Conservation (phyloP, 2,329 filamentous ascomycete genomes). For the Sarocladium strictum region DNA sequence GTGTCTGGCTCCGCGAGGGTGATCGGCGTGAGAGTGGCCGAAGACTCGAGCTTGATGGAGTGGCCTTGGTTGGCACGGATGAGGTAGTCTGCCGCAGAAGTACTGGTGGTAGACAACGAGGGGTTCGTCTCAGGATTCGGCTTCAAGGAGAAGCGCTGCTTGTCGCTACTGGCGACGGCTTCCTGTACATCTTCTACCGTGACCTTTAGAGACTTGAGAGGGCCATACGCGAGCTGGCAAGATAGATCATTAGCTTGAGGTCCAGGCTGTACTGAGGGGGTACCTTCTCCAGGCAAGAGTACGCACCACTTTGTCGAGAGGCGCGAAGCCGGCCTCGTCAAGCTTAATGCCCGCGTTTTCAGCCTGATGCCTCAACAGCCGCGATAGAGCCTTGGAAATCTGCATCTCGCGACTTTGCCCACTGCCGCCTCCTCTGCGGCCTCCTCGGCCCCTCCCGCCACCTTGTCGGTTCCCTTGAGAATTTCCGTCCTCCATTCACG, state of each 20-base stretch:
- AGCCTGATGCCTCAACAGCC: slow-evolving; percentile 51
- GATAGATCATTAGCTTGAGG: not conserved
- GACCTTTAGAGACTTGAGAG: slow-evolving; percentile 63
- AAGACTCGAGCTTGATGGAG: slow-evolving; percentile 69
- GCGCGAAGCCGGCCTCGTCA: slow-evolving; percentile 54
- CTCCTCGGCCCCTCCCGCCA: slow-evolving; percentile 21
- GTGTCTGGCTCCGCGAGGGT: slow-evolving; percentile 50
- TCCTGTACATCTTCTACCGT: slow-evolving; percentile 67
- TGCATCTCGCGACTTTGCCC: slow-evolving; percentile 36
- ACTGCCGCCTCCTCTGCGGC: slow-evolving; percentile 23
- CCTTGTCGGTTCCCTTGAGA: slow-evolving; percentile 17
- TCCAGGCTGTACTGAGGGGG: too few relatives aligned
- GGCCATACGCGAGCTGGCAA: slow-evolving; percentile 44
- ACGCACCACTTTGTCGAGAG: slow-evolving; percentile 52
- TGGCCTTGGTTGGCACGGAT: slow-evolving; percentile 97
- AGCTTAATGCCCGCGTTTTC: slow-evolving; percentile 49
- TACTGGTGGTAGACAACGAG: slow-evolving; percentile 20
- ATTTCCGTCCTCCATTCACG: slow-evolving; percentile 17
- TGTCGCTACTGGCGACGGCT: slow-evolving; percentile 71
- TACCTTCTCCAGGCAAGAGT: slow-evolving; percentile 7
- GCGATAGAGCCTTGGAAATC: slow-evolving; percentile 49
- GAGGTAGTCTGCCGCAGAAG: slow-evolving; percentile 62
- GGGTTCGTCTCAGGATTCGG: slow-evolving; percentile 33
- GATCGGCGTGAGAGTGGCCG: slow-evolving; percentile 64
- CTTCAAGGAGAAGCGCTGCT: slow-evolving; percentile 83